Percentiles rank a stretch among this genome's conserved stretches.
Evolutionary conservation across 352 stramenopile species (phyloP).

Genomic region (Pythium diclinum): DNA sequence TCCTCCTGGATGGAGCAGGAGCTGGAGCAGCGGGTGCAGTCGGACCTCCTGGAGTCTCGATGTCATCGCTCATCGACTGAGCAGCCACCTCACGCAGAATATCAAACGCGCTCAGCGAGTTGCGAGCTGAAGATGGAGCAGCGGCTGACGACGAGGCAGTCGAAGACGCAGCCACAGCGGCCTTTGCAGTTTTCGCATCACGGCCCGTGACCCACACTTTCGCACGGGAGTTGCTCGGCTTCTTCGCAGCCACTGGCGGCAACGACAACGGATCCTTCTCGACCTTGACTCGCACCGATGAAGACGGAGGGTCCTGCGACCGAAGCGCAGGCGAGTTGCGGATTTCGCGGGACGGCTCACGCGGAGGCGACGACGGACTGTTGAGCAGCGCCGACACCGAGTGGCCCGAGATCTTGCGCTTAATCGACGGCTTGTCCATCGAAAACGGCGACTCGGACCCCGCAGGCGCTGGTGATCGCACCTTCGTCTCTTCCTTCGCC

Average conservation of each 20-base stretch:
- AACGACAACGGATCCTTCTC: slow-evolving; percentile 43
- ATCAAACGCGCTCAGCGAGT: slow-evolving; percentile 71
- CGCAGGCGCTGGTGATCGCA: neutral
- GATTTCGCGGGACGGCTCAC: slow-evolving; percentile 19
- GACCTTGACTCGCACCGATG: slow-evolving; percentile 51
- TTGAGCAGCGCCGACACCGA: slow-evolving; percentile 77
- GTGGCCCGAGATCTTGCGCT: slow-evolving; percentile 44
- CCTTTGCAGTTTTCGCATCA: slow-evolving; percentile 25
- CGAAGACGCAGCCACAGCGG: neutral
- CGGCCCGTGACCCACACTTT: slow-evolving; percentile 27
- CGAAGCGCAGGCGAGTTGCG: slow-evolving; percentile 11
- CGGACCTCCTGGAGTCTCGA: slow-evolving; percentile 31
- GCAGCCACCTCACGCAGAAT: slow-evolving; percentile 79
- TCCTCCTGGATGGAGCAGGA: neutral
- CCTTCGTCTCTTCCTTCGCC: neutral
- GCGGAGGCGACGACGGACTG: slow-evolving; percentile 45
- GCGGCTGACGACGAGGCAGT: neutral
- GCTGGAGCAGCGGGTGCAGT: neutral
- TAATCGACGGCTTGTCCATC: slow-evolving; percentile 27
- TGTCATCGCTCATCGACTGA: slow-evolving; percentile 58
- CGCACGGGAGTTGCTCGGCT: slow-evolving; percentile 24
- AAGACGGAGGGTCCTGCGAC: slow-evolving; percentile 11
- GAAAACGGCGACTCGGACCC: slow-evolving; percentile 2
- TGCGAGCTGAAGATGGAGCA: slow-evolving; percentile 1
- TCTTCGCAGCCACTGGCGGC: slow-evolving; percentile 27